Evolutionary conservation across 1,284 basidiomycete genomes (phyloP).

Genomic region (Porogramme epimiltina): DNA sequence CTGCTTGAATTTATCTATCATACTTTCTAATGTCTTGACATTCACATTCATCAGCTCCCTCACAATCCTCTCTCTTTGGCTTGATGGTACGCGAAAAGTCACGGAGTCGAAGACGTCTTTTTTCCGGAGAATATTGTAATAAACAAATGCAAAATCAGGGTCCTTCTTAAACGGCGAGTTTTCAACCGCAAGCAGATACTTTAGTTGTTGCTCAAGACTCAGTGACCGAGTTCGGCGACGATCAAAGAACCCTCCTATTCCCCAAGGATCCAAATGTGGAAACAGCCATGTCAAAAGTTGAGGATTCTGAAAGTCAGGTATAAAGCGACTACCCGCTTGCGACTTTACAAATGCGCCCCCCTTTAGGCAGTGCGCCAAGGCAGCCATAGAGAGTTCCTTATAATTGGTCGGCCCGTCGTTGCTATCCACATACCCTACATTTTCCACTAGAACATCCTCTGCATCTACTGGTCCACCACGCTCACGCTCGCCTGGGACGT

Average conservation of each 20-base stretch:
- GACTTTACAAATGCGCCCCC: slow-evolving; percentile 4
- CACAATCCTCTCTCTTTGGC: neutral
- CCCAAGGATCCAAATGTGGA: slow-evolving; percentile 19
- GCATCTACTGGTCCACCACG: neutral
- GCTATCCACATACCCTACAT: neutral
- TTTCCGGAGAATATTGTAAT: slow-evolving; percentile 18
- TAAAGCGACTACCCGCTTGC: slow-evolving; percentile 1
- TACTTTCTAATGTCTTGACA: neutral
- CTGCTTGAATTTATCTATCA: neutral
- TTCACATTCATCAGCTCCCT: neutral
- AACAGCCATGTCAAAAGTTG: slow-evolving; percentile 9
- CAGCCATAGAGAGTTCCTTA: slow-evolving; percentile 8
- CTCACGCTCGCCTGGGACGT: neutral
- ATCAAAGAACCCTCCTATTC: slow-evolving; percentile 8
- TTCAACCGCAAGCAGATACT: slow-evolving; percentile 1
- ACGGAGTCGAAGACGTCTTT: slow-evolving; percentile 4
- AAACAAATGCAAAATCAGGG: slow-evolving; percentile 16
- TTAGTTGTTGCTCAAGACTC: neutral
- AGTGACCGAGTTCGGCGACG: neutral
- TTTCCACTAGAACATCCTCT: slow-evolving; percentile 1
- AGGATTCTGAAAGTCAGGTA: slow-evolving; percentile 14
- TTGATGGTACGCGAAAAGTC: neutral
- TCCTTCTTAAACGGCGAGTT: slow-evolving; percentile 3
- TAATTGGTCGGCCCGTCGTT: neutral
- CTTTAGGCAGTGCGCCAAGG: slow-evolving; percentile 5